phyloP scores from a whole-genome alignment of 257 asterid genomes.

The Jacaranda mimosifolia region DNA sequence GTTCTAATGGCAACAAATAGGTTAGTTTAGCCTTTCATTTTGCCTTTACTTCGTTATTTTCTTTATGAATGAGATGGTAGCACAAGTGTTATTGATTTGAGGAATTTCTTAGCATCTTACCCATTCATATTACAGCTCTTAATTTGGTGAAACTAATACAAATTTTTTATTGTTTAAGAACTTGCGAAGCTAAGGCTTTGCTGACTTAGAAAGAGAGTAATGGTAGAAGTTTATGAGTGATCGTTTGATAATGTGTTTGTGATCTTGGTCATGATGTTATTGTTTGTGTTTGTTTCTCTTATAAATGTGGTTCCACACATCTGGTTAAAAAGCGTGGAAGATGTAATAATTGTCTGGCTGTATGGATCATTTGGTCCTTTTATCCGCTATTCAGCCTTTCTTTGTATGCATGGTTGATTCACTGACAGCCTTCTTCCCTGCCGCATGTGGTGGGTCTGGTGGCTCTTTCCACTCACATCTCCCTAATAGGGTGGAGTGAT shows the following conservation, averaged over 20 bases:
- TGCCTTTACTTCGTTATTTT: background rate
- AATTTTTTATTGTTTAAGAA: background rate
- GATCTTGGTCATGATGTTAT: background rate
- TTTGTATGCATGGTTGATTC: background rate
- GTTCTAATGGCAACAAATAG: slow-evolving; percentile 93
- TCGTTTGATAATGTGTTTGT: background rate
- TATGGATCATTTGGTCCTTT: background rate
- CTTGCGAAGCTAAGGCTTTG: background rate
- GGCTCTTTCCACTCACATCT: too few relatives aligned
- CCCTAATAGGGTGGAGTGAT: too few relatives aligned
- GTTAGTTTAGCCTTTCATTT: slow-evolving; percentile 31
- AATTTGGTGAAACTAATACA: background rate
- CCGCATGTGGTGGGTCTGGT: too few relatives aligned
- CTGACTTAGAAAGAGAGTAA: background rate
- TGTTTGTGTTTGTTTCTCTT: slow-evolving; percentile 8
- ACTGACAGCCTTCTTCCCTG: too few relatives aligned
- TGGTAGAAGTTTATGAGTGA: background rate
- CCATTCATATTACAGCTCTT: background rate
- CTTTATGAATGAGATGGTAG: background rate
- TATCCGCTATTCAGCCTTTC: background rate
- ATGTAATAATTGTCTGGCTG: background rate
- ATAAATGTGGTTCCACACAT: background rate
- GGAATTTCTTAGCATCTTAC: background rate
- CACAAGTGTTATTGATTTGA: background rate
- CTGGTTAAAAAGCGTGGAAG: background rate